A percentile compares a stretch with the other conserved stretches of the same genome.
phyloP scores from a whole-genome alignment of 2,329 filamentous ascomycete species.

The Aspergillus sp. region DNA sequence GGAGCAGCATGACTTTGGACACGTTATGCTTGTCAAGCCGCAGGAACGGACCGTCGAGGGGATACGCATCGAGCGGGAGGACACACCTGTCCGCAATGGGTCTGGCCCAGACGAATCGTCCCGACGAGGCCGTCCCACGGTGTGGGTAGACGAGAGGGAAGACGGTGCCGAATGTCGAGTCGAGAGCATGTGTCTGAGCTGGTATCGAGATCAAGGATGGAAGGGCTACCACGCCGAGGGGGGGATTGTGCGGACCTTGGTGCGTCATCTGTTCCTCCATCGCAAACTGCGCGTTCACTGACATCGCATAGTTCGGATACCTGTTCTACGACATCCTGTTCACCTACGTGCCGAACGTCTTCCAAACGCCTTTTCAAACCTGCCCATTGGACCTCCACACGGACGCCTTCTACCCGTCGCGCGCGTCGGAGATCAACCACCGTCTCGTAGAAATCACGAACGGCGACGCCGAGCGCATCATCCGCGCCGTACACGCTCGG shows the following conservation, averaged over 20 bases:
- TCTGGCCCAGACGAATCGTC: conserved; percentile 15
- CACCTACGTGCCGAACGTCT: conserved; percentile 90
- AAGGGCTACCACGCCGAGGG: conserved; percentile 95
- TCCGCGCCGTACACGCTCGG: conserved; percentile 65
- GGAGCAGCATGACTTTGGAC: conserved; percentile 87
- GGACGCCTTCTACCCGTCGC: conserved; percentile 82
- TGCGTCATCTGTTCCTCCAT: conserved; percentile 18
- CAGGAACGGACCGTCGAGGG: conserved; percentile 73
- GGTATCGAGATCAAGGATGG: conserved; percentile 80
- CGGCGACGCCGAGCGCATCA: conserved; percentile 66
- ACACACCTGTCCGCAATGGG: conserved; percentile 27
- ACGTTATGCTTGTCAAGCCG: conserved; percentile 74
- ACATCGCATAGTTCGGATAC: conserved; percentile 62
- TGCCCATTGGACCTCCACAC: conserved; percentile 91
- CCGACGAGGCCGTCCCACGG: conserved; percentile 56
- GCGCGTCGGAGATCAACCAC: conserved; percentile 86
- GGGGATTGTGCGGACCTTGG: conserved; percentile 82
- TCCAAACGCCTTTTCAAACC: conserved; percentile 92
- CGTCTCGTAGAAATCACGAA: conserved; percentile 85
- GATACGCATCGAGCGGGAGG: conserved; percentile 67
- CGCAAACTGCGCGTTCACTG: too few species aligned
- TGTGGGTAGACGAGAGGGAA: conserved; percentile 74
- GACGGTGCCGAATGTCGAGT: conserved; percentile 76
- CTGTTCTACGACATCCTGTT: conserved; percentile 94
- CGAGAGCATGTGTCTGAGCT: conserved; percentile 88